phyloP scores from a whole-genome alignment of 202 grass and related monocot genomes.

The Dendrocalamus latiflorus region DNA sequence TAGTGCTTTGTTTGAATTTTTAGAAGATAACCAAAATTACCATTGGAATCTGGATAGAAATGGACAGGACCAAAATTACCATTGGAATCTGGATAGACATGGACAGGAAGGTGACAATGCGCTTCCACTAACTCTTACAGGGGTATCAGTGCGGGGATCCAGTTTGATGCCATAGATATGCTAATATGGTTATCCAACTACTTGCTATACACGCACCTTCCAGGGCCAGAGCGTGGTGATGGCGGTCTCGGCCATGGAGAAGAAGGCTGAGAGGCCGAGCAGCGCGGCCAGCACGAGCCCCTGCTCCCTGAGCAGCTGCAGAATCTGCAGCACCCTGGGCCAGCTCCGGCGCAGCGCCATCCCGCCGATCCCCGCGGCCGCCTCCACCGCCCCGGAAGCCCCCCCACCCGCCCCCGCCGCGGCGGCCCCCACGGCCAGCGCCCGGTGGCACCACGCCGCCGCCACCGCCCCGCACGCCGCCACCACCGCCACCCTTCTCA shows the following conservation, averaged over 20 bases:
- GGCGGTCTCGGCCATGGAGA: no score
- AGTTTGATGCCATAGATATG: neutral
- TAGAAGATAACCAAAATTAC: neutral
- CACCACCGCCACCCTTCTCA: no score
- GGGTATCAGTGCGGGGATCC: neutral
- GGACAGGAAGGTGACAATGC: neutral
- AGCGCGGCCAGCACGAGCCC: no score
- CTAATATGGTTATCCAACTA: neutral
- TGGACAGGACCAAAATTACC: no score
- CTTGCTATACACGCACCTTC: no score
- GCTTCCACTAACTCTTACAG: neutral
- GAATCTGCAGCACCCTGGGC: constrained; percentile 62
- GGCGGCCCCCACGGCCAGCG: constrained; percentile 36
- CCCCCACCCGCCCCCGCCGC: constrained; percentile 30
- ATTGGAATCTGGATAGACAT: no score
- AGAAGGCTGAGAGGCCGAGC: no score
- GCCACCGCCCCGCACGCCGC: no score
- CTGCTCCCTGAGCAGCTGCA: constrained; percentile 85
- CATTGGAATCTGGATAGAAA: neutral
- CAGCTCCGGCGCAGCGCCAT: constrained; percentile 31
- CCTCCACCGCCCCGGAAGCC: no score
- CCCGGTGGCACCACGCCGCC: no score
- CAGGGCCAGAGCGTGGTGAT: no score
- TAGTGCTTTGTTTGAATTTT: neutral
- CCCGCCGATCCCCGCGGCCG: constrained; percentile 29